A percentile compares a stretch with the other conserved stretches of the same genome.
phyloP scores from a whole-genome alignment of 78 protist species.

The Cyanophora paradoxa region DNA sequence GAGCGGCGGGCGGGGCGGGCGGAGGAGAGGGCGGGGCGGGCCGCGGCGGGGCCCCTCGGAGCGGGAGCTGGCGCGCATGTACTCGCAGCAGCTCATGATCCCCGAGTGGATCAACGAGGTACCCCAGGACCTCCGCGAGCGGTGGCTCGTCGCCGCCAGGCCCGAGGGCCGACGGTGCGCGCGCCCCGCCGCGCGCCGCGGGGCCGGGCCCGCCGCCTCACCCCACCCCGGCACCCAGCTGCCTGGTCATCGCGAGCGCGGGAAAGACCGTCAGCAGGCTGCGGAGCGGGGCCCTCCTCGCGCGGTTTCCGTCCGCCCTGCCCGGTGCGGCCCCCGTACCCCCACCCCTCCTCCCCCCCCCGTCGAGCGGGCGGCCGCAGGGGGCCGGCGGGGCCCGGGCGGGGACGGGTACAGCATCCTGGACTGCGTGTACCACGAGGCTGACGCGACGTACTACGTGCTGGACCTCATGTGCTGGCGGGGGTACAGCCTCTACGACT shows the following conservation, averaged over 20 bases:
- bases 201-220: too few species aligned
- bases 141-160: background rate
- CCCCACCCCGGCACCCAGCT: too few species aligned
- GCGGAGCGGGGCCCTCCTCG: background rate
- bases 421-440: background rate
- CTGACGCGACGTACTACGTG: constrained; percentile 1
- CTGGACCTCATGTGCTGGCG: constrained; percentile 57
- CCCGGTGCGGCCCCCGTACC: too few species aligned
- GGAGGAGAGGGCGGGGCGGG: background rate
- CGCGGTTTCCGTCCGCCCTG: background rate
- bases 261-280: background rate
- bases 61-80: too few species aligned
- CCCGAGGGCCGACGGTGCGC: too few species aligned
- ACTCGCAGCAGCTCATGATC: background rate
- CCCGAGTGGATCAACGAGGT: background rate
- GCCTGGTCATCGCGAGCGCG: background rate
- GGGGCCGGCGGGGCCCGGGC: background rate
- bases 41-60: background rate
- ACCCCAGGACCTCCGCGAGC: background rate
- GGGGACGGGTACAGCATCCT: background rate
- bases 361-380: too few species aligned
- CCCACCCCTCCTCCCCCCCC: too few species aligned
- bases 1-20: too few species aligned
- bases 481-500: constrained; percentile 41
- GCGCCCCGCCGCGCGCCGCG: background rate